Percentiles rank a stretch among this genome's conserved stretches.
phyloP scores from a whole-genome alignment of 2,329 filamentous ascomycete genomes.

The Neocatenulostroma microsporum region DNA sequence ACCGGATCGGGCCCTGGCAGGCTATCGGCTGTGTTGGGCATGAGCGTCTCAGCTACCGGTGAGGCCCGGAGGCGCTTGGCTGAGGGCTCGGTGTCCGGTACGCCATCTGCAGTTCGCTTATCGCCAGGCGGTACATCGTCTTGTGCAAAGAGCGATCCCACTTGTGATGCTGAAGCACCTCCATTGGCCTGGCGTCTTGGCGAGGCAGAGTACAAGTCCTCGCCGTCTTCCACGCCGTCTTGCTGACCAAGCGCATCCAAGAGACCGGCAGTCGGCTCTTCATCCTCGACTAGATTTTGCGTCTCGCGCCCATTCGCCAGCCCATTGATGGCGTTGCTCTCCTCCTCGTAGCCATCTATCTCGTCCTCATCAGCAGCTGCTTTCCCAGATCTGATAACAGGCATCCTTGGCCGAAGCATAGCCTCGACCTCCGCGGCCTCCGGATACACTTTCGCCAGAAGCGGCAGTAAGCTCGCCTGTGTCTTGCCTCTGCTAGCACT shows the following conservation, averaged over 20 bases:
- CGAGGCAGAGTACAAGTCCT: constrained; percentile 7
- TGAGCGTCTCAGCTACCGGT: constrained; percentile 8
- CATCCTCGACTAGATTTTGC: no score
- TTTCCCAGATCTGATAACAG: constrained; percentile 30
- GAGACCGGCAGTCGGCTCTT: constrained; percentile 4
- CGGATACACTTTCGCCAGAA: constrained; percentile 61
- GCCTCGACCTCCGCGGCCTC: constrained; percentile 62
- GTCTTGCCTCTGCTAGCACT: constrained; percentile 40
- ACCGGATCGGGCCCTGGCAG: constrained; percentile 10
- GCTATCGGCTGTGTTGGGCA: constrained; percentile 1
- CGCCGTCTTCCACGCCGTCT: neutral
- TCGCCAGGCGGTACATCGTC: no score
- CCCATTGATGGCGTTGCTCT: neutral
- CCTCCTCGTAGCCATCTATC: constrained; percentile 13
- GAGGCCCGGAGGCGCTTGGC: constrained; percentile 19
- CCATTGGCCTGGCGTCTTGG: no score
- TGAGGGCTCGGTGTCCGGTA: constrained; percentile 4
- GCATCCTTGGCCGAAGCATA: constrained; percentile 50
- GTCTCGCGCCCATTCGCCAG: no score
- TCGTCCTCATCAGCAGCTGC: constrained; percentile 8
- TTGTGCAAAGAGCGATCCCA: no score
- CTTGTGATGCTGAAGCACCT: no score
- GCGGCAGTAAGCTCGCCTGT: constrained; percentile 68
- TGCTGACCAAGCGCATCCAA: constrained; percentile 9
- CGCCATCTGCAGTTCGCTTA: no score